Base-by-base conservation (phyloP, 257 asterid species). In the Scutellaria minor region DNA sequence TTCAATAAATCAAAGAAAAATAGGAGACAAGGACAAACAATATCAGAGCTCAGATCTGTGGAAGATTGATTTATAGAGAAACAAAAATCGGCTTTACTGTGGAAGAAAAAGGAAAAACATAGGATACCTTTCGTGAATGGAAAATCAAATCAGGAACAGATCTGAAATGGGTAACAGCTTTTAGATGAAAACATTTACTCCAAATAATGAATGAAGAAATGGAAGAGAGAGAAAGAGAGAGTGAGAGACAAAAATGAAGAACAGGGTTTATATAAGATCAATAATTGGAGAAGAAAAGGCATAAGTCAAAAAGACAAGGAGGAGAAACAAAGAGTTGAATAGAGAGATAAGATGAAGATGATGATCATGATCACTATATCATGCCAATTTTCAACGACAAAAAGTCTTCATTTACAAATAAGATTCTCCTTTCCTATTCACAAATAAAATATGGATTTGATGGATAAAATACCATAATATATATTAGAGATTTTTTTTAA, bases 151-250 rank as follows among this genome's bases (percentile, higher is more conserved):
- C 75, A 56, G 57, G 35, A 41, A 58, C 72, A 68, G 83, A 81
- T 81, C 85, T 56, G 77, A 41, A 78, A 67, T 37, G 59, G 74
- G 45, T 24, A 41, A 55, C 82, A 64, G 77, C 78, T 78, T 63
- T 74, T 66, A 70, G 72, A 64, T 58, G 67, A 27, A 24, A 8
- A 47, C 13, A 61, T 48, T 47, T 13, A 52, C 76, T 39, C 13
- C 51, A 44, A 55, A 68, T 77, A 12, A 63, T 18, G 18, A 18
- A 18, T 64, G 76, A 37, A 57, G 68, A 66, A 59, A 47, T 60
- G 11, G 68, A 18, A 18, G 18, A 66, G 48, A 65, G 64, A 3
- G 61, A 50, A 13, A 60, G 31, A 0, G 52, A 20, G 66, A 22
- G 65, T 53, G 71, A 68, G 68, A 68, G 75, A 74, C 75, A 77